phyloP scores from a whole-genome alignment of 148 eudicot genomes.

The Gaultheria prostrata region DNA sequence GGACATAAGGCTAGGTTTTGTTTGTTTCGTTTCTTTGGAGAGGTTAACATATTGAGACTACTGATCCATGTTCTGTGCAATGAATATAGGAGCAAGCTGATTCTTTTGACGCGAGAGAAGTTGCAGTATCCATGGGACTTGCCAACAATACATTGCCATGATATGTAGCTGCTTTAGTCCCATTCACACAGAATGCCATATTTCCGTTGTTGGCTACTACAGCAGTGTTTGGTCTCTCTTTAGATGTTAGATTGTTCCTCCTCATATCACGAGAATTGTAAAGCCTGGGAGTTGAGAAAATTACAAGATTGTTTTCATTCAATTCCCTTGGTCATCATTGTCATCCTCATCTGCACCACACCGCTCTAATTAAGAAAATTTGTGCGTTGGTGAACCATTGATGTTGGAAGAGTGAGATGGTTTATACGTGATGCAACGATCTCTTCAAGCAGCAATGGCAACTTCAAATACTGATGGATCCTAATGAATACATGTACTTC shows the following conservation, averaged over 20 bases:
- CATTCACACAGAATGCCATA: neutral
- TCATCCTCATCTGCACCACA: neutral
- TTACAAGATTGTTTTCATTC: neutral
- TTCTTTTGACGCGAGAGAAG: conserved; percentile 39
- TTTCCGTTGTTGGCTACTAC: neutral
- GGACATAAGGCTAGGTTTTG: too few species aligned
- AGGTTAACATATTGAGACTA: neutral
- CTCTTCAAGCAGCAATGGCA: conserved; percentile 7
- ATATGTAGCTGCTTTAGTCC: neutral
- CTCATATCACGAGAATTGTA: neutral
- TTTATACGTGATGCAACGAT: neutral
- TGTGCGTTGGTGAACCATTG: neutral
- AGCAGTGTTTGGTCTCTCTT: neutral
- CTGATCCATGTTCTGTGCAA: conserved; percentile 14
- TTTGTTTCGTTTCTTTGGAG: neutral
- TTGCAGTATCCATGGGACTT: conserved; percentile 58
- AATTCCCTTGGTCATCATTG: neutral
- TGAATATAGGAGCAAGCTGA: conserved; percentile 54
- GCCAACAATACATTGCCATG: conserved; percentile 38
- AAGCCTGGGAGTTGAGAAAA: neutral
- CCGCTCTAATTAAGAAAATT: neutral
- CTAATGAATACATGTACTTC: conserved; percentile 5
- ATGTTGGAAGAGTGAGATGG: neutral
- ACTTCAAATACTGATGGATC: neutral
- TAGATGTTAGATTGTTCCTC: neutral